Conservation (phyloP, 2,329 filamentous ascomycete species). For the Aspergillus sp. region DNA sequence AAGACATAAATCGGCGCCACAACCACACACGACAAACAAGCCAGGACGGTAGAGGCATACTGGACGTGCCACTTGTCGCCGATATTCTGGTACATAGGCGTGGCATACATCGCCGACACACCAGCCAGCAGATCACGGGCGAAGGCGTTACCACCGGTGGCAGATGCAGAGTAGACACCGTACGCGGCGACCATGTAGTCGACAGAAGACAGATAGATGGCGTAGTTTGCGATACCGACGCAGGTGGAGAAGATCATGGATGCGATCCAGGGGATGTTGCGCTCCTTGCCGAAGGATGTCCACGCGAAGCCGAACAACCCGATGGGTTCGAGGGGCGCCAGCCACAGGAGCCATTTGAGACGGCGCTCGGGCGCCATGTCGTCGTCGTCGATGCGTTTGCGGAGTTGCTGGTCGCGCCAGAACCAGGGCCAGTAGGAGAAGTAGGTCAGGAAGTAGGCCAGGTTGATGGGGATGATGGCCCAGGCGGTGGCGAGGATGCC, state of each 20-base stretch:
- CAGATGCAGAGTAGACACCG: slow-evolving; percentile 70
- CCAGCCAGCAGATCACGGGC: slow-evolving; percentile 72
- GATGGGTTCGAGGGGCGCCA: slow-evolving; percentile 60
- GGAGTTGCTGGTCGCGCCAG: slow-evolving; percentile 39
- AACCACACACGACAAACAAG: slow-evolving; percentile 51
- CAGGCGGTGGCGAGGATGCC: slow-evolving; percentile 18
- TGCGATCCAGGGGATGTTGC: slow-evolving; percentile 63
- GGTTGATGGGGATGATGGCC: slow-evolving; percentile 36
- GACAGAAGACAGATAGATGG: slow-evolving; percentile 74
- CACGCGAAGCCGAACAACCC: slow-evolving; percentile 71
- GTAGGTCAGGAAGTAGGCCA: slow-evolving; percentile 58
- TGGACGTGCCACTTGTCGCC: slow-evolving; percentile 46
- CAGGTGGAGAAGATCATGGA: slow-evolving; percentile 65
- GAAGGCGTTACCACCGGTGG: slow-evolving; percentile 74
- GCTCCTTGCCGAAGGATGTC: slow-evolving; percentile 63
- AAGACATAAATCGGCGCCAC: slow-evolving; percentile 57
- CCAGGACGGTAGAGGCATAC: slow-evolving; percentile 55
- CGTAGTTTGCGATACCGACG: slow-evolving; percentile 72
- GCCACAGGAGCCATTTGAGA: slow-evolving; percentile 64
- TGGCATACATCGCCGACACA: slow-evolving; percentile 66
- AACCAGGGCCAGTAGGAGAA: slow-evolving; percentile 53
- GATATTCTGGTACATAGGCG: slow-evolving; percentile 60
- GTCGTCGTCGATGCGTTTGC: slow-evolving; percentile 47
- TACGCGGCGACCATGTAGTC: slow-evolving; percentile 78
- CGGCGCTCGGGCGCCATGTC: slow-evolving; percentile 62